Evolutionary conservation across 108 stramenopile genomes (phyloP).

Genomic region (Schizochytrium sp.): DNA sequence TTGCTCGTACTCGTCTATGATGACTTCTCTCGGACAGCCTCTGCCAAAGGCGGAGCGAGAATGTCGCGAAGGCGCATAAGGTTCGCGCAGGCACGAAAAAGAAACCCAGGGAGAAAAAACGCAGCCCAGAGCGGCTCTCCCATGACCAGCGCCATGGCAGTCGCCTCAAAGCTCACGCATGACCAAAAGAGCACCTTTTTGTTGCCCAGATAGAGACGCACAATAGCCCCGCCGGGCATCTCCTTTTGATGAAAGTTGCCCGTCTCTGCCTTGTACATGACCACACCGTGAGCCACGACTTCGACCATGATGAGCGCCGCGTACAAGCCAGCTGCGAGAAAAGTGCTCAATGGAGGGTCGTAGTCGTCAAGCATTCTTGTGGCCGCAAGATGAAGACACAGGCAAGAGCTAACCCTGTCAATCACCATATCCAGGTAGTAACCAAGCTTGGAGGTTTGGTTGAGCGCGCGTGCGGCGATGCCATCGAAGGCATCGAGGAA

Average conservation of each 20-base stretch:
- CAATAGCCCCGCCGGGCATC: not conserved
- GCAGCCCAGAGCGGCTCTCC: not conserved
- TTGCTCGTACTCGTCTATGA: too few species aligned
- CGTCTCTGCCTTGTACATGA: not conserved
- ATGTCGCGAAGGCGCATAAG: conserved; percentile 6
- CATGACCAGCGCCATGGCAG: not conserved
- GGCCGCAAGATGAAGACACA: not conserved
- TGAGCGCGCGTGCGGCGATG: not conserved
- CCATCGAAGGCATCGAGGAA: not conserved
- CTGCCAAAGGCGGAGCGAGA: not conserved
- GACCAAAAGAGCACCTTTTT: conserved; percentile 9
- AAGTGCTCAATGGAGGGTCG: not conserved
- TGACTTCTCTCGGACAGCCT: not conserved
- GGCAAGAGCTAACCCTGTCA: not conserved
- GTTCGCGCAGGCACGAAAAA: not conserved
- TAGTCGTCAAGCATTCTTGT: not conserved
- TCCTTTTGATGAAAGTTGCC: conserved; percentile 18
- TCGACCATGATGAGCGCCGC: conserved; percentile 2
- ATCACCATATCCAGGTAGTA: conserved; percentile 12
- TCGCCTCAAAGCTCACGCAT: not conserved
- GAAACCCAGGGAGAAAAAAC: not conserved
- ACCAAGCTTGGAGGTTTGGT: not conserved
- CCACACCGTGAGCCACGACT: not conserved
- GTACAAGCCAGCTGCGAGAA: not conserved
- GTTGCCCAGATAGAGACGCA: not conserved